Percentiles rank a stretch among this genome's conserved stretches.
Conservation (phyloP, 306 rosid species). For the Inga oerstediana region DNA sequence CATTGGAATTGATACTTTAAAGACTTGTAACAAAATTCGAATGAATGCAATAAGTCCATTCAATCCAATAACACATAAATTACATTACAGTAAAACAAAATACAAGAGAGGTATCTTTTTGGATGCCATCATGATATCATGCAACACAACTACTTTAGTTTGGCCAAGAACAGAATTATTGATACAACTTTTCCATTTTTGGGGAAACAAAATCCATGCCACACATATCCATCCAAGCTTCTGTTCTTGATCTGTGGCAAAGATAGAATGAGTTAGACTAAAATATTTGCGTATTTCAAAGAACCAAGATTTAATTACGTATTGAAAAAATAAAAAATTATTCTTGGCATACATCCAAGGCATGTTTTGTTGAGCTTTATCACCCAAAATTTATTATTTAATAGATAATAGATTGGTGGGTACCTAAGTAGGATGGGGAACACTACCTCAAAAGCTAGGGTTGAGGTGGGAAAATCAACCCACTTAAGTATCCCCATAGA, state of each 20-base stretch:
- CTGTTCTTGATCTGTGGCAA: background rate
- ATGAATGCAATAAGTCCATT: background rate
- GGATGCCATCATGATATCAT: background rate
- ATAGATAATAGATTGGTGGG: background rate
- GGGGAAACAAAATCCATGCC: background rate
- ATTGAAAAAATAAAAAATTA: background rate
- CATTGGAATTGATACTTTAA: background rate
- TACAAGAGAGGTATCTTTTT: background rate
- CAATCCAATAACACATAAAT: constrained; percentile 11
- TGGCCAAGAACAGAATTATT: background rate
- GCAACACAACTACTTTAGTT: background rate
- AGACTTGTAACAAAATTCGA: background rate
- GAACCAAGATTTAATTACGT: background rate
- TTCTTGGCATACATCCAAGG: background rate
- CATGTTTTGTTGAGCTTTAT: background rate
- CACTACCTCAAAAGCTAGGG: background rate
- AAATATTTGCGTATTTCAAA: background rate
- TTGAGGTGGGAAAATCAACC: background rate
- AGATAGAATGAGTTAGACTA: background rate
- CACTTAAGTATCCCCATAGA: too few species aligned
- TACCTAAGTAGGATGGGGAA: background rate
- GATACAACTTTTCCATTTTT: background rate
- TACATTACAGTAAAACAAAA: background rate
- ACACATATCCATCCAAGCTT: constrained; percentile 15
- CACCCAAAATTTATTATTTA: background rate